phyloP scores from a whole-genome alignment of 495 filamentous ascomycete genomes.

The Xylaria scruposa region DNA sequence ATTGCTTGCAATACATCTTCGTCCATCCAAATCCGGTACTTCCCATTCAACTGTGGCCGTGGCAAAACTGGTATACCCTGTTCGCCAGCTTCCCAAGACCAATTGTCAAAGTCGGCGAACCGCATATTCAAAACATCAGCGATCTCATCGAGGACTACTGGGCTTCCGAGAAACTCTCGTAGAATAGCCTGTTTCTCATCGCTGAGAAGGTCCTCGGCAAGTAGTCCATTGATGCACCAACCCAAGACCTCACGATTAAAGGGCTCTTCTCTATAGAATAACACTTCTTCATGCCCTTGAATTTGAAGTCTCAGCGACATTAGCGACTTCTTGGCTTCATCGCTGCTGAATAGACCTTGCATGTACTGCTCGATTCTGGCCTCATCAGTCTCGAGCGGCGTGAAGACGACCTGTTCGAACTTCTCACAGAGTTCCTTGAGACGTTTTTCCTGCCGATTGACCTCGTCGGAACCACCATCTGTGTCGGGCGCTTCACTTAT shows the following conservation, averaged over 20 bases:
- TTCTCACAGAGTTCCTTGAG: conserved; percentile 57
- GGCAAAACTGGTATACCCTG: conserved; percentile 64
- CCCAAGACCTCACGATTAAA: conserved; percentile 40
- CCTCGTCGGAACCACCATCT: conserved; percentile 38
- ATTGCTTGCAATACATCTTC: conserved; percentile 71
- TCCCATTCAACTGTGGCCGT: conserved; percentile 70
- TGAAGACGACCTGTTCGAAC: conserved; percentile 69
- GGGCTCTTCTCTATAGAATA: conserved; percentile 28
- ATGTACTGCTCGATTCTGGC: conserved; percentile 59
- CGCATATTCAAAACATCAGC: conserved; percentile 74
- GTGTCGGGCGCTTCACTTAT: conserved; percentile 32
- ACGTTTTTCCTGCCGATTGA: conserved; percentile 54
- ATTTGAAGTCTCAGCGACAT: conserved; percentile 30
- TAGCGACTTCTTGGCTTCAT: conserved; percentile 45
- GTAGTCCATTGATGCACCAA: conserved; percentile 58
- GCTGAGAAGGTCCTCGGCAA: conserved; percentile 65
- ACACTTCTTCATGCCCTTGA: not conserved
- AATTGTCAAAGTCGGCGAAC: conserved; percentile 62
- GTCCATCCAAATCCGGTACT: conserved; percentile 72
- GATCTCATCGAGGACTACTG: conserved; percentile 64
- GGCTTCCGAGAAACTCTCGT: conserved; percentile 65
- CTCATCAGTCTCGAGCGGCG: conserved; percentile 52
- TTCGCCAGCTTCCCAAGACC: conserved; percentile 61
- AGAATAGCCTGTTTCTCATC: conserved; percentile 66
- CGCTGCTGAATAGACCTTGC: conserved; percentile 55